Base-by-base conservation (phyloP, 164 flowering plant species). In the Euptelea pleiosperma region DNA sequence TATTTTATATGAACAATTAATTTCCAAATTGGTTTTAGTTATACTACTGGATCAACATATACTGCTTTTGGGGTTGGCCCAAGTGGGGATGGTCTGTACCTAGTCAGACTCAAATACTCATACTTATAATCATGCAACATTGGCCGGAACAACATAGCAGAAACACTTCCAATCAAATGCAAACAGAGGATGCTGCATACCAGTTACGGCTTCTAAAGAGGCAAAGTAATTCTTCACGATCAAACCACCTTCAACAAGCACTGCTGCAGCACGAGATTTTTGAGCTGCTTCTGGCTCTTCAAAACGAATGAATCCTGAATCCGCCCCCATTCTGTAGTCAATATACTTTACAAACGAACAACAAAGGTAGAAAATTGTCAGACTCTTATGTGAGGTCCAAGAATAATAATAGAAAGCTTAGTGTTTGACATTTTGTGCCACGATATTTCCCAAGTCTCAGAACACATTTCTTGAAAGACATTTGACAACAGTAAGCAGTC, bases 211-310 rank as follows among this genome's bases (percentile, higher is more conserved):
- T 65, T 92, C 98, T 36, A 92, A 64, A 44, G 70, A 62, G 34
- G 84, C 91, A 49, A 86, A 61, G 55, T 28, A 87, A 59, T 81
- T 87, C 64, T 92, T 92, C 68, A 92, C 96, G 3, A 50, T 18
- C 31, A 92, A 57, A 33, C 96, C 98, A 41, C 81, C 89, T 58
- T 82, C 85, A 52, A 77, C 59, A 33, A 92, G 77, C 33, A 79
- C 96, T 21, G 89, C 96, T 61, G 89, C 91, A 67, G 97, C 96
- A 62, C 96, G 91, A 53, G 94, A 88, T 74, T 89, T 92, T 68
- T 87, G 96, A 49, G 91, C 78, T 54, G 78, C 86, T 65, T 81
- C 90, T 43, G 89, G 79, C 43, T 72, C 78, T 59, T 92, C 98
- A 75, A 79, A 92, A 55, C 97, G 75, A 44, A 92, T 70, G 63